Evolutionary conservation across 139 green algal species (phyloP).

Genomic region (Bryopsis sp.): DNA sequence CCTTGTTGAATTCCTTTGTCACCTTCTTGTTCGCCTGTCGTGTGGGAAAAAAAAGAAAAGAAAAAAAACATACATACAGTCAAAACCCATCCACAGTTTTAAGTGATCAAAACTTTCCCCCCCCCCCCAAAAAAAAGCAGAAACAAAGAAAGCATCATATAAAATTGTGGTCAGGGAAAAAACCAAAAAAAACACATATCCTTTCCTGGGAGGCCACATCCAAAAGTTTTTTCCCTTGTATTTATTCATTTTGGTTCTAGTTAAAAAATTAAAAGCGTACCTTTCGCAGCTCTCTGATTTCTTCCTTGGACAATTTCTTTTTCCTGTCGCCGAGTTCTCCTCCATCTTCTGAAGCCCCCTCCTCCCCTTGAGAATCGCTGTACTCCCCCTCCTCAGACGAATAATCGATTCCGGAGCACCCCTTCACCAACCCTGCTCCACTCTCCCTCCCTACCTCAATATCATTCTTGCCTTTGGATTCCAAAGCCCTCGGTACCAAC

Average conservation of each 20-base stretch:
- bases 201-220: too few relatives aligned
- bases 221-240: too few relatives aligned
- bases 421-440: too few relatives aligned
- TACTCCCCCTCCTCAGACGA: too few relatives aligned
- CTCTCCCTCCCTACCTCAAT: too few relatives aligned
- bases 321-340: background rate
- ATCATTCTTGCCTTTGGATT: background rate
- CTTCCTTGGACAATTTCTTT: background rate
- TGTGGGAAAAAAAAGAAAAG: background rate
- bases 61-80: too few relatives aligned
- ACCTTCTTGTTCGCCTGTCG: slow-evolving; percentile 60
- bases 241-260: too few relatives aligned
- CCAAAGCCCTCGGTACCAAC: slow-evolving; percentile 2
- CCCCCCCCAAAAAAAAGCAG: background rate
- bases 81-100: too few relatives aligned
- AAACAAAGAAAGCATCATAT: background rate
- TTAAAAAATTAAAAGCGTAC: too few relatives aligned
- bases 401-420: too few relatives aligned
- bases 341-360: background rate
- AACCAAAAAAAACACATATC: too few relatives aligned
- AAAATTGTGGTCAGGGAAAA: background rate
- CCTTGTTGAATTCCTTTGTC: slow-evolving; percentile 81
- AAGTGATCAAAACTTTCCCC: too few relatives aligned
- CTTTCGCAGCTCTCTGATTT: slow-evolving; percentile 1
- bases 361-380: background rate